Percentiles rank a stretch among this genome's conserved stretches.
phyloP scores from a whole-genome alignment of 2,329 filamentous ascomycete species.

The Teratosphaeria gauchensis region DNA sequence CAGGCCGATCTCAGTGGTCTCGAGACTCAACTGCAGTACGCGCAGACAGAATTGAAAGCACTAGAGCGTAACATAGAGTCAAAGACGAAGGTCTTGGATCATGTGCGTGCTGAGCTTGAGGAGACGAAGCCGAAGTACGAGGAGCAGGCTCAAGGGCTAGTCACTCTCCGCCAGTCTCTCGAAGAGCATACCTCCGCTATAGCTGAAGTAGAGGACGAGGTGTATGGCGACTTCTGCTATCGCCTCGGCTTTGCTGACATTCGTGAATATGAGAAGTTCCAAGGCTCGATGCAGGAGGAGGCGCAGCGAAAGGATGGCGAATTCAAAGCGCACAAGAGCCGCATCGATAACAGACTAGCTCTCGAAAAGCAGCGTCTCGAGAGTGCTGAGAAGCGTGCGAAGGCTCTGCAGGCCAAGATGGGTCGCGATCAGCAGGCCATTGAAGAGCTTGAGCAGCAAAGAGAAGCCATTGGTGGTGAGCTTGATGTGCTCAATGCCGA shows the following conservation, averaged over 20 bases:
- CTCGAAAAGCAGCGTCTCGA: constrained; percentile 64
- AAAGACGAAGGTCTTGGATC: constrained; percentile 72
- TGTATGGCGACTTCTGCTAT: constrained; percentile 79
- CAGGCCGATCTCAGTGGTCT: constrained; percentile 71
- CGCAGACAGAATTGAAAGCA: constrained; percentile 65
- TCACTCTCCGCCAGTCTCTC: constrained; percentile 50
- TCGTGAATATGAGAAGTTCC: constrained; percentile 84
- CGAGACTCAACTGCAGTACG: constrained; percentile 62
- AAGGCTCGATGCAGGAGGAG: constrained; percentile 86
- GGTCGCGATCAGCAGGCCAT: constrained; percentile 61
- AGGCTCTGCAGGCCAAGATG: constrained; percentile 56
- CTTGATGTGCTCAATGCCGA: constrained; percentile 66
- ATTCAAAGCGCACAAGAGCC: constrained; percentile 68
- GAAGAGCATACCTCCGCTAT: constrained; percentile 54
- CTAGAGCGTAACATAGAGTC: constrained; percentile 75
- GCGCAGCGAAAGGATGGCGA: constrained; percentile 76
- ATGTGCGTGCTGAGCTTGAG: constrained; percentile 61
- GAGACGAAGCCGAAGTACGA: constrained; percentile 70
- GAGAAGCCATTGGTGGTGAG: constrained; percentile 62
- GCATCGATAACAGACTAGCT: constrained; percentile 50
- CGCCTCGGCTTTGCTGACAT: constrained; percentile 82
- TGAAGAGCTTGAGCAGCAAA: constrained; percentile 59
- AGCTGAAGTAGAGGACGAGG: constrained; percentile 72
- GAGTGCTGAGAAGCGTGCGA: constrained; percentile 59
- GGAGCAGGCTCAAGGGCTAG: constrained; percentile 60